Conservation (phyloP, 2,329 filamentous ascomycete genomes). For the Ophiocordyceps camponoti-leonardi region DNA sequence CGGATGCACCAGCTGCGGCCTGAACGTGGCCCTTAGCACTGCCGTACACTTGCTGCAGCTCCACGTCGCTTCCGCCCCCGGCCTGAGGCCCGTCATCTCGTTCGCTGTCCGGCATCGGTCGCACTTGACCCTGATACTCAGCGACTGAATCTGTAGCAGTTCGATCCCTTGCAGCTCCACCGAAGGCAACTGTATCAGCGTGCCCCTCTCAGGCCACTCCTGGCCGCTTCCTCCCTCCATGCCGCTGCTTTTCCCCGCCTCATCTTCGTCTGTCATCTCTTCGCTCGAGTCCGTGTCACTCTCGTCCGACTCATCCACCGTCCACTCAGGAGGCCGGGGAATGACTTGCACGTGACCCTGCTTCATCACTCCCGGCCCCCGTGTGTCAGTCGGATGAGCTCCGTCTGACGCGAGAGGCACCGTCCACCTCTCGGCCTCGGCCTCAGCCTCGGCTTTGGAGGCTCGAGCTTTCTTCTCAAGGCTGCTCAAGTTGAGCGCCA, state of each 20-base stretch:
- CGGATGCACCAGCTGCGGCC: conserved; percentile 54
- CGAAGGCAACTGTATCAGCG: conserved; percentile 63
- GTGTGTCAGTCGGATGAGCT: conserved; percentile 1
- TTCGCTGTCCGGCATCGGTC: conserved; percentile 58
- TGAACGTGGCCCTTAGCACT: conserved; percentile 35
- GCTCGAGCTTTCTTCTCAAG: conserved; percentile 39
- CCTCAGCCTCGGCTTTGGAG: conserved; percentile 2
- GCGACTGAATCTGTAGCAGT: conserved; percentile 47
- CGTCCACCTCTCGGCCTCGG: conserved; percentile 3
- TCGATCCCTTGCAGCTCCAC: conserved; percentile 66
- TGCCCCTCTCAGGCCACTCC: conserved; percentile 42
- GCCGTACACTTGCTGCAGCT: conserved; percentile 44
- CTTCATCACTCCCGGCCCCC: neutral
- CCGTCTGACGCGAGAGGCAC: conserved; percentile 1
- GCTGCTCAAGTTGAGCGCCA: conserved; percentile 52
- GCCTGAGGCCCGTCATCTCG: conserved; percentile 50
- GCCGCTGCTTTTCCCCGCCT: conserved; percentile 21
- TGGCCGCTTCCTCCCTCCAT: conserved; percentile 12
- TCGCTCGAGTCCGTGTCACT: conserved; percentile 25
- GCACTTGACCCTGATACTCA: conserved; percentile 61
- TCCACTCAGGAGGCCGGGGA: conserved; percentile 64
- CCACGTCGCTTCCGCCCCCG: conserved; percentile 29
- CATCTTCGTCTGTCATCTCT: conserved; percentile 7
- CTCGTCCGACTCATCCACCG: conserved; percentile 28
- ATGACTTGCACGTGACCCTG: conserved; percentile 51